Base-by-base conservation (phyloP, 140 eudicot genomes). In the Oenanthe javanica region DNA sequence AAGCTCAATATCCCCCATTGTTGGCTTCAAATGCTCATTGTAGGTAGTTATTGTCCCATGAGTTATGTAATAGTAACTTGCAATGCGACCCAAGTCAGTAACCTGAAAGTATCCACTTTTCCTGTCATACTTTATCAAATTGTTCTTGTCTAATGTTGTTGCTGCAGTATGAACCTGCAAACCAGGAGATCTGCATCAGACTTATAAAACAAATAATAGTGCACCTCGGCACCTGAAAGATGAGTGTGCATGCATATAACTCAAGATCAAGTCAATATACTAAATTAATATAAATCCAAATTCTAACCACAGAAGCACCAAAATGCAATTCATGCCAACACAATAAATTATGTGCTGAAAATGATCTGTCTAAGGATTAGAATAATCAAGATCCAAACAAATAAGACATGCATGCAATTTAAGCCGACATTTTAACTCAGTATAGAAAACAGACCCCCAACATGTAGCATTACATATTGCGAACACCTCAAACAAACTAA, bases 101-200 rank as follows among this genome's bases (percentile, higher is more conserved):
- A 81, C 97, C 87, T 94, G 98, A 82, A 94, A 88, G 77, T 92
- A 92, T 23, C 97, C 98, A 83, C 98, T 91, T 84, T 93, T 93
- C 80, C 97, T 82, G 77, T 93, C 98, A 86, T 94, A 91, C 85
- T 87, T 89, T 46, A 90, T 87, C 90, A 92, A 84, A 79, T 90
- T 92, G 82, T 90, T 91, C 81, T 90, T 90, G 79, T 90, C 96
- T 85, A 90, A 77, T 79, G 88, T 40, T 18, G 91, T 90, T 2
- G 98, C 98, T 2, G 98, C 96, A 51, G 97, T 88, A 92, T 94
- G 97, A 64, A 92, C 84, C 98, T 93, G 92, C 82, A 84, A 86
- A 46, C 25, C 81, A 43, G 40, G 67, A 51, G 21, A 47, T 48
- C 66, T 42, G 66, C 66, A 23, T 52, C 4, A 77, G 72, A 16